A percentile compares a stretch with the other conserved stretches of the same genome.
These are phyloP conservation scores for Paracamarosporium sp. DNA, from an alignment of 2,329 filamentous ascomycete species.

Conservation along the genomic window DNA sequence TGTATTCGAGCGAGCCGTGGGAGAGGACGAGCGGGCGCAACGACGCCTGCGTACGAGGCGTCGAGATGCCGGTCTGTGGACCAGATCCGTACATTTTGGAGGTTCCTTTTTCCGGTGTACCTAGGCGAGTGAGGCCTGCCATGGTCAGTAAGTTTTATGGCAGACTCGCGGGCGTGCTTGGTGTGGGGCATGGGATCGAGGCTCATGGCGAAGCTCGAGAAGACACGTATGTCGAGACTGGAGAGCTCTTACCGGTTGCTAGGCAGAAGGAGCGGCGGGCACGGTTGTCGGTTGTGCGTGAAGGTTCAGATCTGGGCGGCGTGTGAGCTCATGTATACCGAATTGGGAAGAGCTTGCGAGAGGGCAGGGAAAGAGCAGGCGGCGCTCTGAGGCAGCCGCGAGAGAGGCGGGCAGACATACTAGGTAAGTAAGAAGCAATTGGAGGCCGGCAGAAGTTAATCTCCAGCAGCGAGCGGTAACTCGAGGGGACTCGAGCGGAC, in stretches of 20 bases:
- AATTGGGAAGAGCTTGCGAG: constrained; percentile 10
- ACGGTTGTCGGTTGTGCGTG: constrained; percentile 11
- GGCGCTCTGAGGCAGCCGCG: not conserved
- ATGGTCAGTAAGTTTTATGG: constrained; percentile 17
- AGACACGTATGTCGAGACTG: constrained; percentile 1
- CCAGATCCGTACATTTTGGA: constrained; percentile 83
- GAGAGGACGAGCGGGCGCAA: constrained; percentile 88
- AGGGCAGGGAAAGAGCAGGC: constrained; percentile 17
- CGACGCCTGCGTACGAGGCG: constrained; percentile 90
- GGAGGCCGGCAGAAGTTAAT: constrained; percentile 43
- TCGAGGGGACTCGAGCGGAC: constrained; percentile 40
- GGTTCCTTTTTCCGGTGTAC: constrained; percentile 1
- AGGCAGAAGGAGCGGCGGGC: constrained; percentile 25
- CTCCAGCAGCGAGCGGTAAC: constrained; percentile 38
- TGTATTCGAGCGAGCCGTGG: constrained; percentile 95
- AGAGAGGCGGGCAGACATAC: not conserved
- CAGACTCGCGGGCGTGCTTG: constrained; percentile 5
- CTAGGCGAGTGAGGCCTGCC: constrained; percentile 6
- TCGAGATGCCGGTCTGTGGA: constrained; percentile 95
- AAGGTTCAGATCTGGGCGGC: constrained; percentile 26
- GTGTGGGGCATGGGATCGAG: not conserved
- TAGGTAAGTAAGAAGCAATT: constrained; percentile 25
- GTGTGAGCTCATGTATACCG: constrained; percentile 25
- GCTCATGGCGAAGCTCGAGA: not conserved
- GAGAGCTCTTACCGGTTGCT: constrained; percentile 24